These are phyloP conservation scores for Rhododendron kiyosumense DNA, from an alignment of 148 eudicot species.

Conservation along the genomic window DNA sequence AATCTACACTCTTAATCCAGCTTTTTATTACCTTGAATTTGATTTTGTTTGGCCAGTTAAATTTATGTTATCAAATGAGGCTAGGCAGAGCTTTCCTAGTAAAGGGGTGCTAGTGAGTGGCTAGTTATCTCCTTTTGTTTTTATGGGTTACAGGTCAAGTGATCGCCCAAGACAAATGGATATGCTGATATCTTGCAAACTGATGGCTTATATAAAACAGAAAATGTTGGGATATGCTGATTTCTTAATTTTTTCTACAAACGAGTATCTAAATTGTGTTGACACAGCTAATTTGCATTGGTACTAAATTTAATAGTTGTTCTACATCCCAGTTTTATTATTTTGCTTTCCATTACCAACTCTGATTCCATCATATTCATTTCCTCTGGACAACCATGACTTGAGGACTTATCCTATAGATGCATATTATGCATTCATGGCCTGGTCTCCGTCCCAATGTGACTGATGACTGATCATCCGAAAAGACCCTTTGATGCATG, in stretches of 20 bases:
- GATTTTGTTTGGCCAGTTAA: not conserved
- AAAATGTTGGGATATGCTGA: not conserved
- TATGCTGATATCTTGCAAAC: not conserved
- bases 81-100: not conserved
- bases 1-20: slow-evolving; percentile 12
- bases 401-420: not conserved
- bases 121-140: not conserved
- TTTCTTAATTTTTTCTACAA: not conserved
- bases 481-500: not conserved
- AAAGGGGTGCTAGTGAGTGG: not conserved
- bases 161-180: not conserved
- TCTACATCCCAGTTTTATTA: not conserved
- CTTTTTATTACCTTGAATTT: not conserved
- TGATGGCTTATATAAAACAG: not conserved
- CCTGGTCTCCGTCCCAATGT: not conserved
- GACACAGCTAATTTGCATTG: not conserved
- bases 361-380: not conserved
- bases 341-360: not conserved
- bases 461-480: not conserved
- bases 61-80: not conserved
- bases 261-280: not conserved
- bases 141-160: not conserved
- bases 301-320: not conserved
- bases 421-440: not conserved
- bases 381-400: not conserved